phyloP scores from a whole-genome alignment of 2,329 filamentous ascomycete genomes.

The Apiospora aurea region DNA sequence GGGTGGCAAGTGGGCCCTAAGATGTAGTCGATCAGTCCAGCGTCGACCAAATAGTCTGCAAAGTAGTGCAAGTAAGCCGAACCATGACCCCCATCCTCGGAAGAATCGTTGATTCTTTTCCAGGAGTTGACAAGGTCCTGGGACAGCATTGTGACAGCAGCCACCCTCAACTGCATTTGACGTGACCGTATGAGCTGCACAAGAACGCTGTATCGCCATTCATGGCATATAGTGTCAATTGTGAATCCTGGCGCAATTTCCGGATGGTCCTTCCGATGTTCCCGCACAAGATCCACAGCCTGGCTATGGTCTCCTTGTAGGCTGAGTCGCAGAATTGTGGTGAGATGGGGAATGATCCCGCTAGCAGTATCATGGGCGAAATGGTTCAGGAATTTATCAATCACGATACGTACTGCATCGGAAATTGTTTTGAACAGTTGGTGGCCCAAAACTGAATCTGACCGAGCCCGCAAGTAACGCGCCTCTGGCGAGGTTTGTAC shows the following conservation, averaged over 20 bases:
- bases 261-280: slow-evolving; percentile 45
- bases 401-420: slow-evolving; percentile 50
- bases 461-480: slow-evolving; percentile 37
- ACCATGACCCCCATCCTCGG: slow-evolving; percentile 39
- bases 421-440: slow-evolving; percentile 53
- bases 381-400: slow-evolving; percentile 63
- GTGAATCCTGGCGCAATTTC: slow-evolving; percentile 48
- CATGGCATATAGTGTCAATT: slow-evolving; percentile 60
- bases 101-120: slow-evolving; percentile 59
- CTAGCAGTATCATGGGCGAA: slow-evolving; percentile 55
- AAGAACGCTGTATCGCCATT: slow-evolving; percentile 75
- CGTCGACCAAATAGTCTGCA: slow-evolving; percentile 71
- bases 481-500: slow-evolving; percentile 3
- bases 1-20: slow-evolving; percentile 91
- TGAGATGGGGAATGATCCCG: slow-evolving; percentile 48
- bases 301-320: slow-evolving; percentile 47
- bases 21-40: slow-evolving; percentile 83
- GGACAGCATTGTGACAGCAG: slow-evolving; percentile 79
- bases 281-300: slow-evolving; percentile 43
- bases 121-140: slow-evolving; percentile 72
- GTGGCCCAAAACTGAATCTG: slow-evolving; percentile 49
- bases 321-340: slow-evolving; percentile 51
- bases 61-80: slow-evolving; percentile 67
- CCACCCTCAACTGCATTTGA: slow-evolving; percentile 89
- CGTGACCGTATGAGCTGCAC: slow-evolving; percentile 80